Conservation (phyloP, 2,329 filamentous ascomycete genomes). For the Fusarium armeniacum region DNA sequence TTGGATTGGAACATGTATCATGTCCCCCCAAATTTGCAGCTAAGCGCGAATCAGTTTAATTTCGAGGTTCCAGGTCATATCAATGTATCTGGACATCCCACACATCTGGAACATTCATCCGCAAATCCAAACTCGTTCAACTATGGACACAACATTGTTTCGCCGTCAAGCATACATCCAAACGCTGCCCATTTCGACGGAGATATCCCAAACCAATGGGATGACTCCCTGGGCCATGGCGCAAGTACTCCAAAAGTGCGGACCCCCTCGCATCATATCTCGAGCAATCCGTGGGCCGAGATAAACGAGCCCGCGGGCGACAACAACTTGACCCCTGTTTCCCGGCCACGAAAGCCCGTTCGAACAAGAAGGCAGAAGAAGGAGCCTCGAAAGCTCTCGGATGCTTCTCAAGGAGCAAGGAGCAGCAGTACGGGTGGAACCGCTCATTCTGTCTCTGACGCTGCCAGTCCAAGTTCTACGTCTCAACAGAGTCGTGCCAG, state of each 20-base stretch:
- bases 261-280: conserved; percentile 42
- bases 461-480: conserved; percentile 44
- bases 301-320: conserved; percentile 38
- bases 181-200: conserved; percentile 38
- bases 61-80: conserved; percentile 45
- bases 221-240: conserved; percentile 43
- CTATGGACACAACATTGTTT: conserved; percentile 44
- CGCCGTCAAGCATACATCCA: conserved; percentile 47
- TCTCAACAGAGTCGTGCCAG: conserved; percentile 48
- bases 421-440: conserved; percentile 40
- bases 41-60: conserved; percentile 43
- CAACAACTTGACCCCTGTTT: conserved; percentile 14
- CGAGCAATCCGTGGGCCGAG: conserved; percentile 48
- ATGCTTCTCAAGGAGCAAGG: conserved; percentile 32
- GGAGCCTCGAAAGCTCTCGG: conserved; percentile 41
- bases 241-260: conserved; percentile 46
- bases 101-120: conserved; percentile 36
- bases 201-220: conserved; percentile 39
- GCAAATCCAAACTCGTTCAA: conserved; percentile 36
- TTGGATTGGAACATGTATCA: conserved; percentile 48
- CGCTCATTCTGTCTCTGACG: conserved; percentile 41
- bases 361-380: conserved; percentile 38
- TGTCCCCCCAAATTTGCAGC: conserved; percentile 31
- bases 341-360: conserved; percentile 40
- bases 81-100: conserved; percentile 35